Conservation (phyloP, 202 grass and related monocot species). For the Carex sylvatica region DNA sequence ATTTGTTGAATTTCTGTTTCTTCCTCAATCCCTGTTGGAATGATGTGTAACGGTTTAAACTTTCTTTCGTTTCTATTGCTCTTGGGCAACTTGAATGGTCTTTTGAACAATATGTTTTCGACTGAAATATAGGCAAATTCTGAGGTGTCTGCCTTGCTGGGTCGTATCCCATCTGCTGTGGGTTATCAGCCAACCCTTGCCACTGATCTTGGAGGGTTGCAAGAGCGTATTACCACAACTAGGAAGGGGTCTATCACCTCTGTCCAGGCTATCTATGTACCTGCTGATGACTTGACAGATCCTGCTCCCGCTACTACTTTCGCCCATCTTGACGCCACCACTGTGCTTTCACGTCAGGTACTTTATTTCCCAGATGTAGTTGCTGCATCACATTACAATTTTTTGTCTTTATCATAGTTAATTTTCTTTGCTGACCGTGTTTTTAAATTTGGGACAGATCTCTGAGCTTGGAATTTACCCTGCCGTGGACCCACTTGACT, state of each 20-base stretch:
- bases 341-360: slow-evolving; percentile 91
- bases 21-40: neutral
- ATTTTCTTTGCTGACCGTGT: neutral
- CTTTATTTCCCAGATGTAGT: neutral
- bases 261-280: slow-evolving; percentile 98
- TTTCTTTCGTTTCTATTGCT: neutral
- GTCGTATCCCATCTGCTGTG: slow-evolving; percentile 94
- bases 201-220: slow-evolving; percentile 87
- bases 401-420: neutral
- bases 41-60: neutral
- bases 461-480: slow-evolving; percentile 95
- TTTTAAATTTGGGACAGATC: slow-evolving; percentile 41
- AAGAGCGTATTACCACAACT: slow-evolving; percentile 90
- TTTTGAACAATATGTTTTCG: neutral
- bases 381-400: too few relatives aligned
- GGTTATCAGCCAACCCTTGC: slow-evolving; percentile 94
- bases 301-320: slow-evolving; percentile 97
- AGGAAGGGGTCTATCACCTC: slow-evolving; percentile 94
- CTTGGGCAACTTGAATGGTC: neutral
- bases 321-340: slow-evolving; percentile 97
- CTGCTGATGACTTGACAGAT: slow-evolving; percentile 99
- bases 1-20: neutral
- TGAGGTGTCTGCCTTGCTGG: slow-evolving; percentile 93
- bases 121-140: slow-evolving; percentile 62
- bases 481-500: slow-evolving; percentile 85